Evolutionary conservation across 164 flowering plant species (phyloP), one percentile per base, ranked within the genome.

Genomic region (Akebia trifoliata): DNA sequence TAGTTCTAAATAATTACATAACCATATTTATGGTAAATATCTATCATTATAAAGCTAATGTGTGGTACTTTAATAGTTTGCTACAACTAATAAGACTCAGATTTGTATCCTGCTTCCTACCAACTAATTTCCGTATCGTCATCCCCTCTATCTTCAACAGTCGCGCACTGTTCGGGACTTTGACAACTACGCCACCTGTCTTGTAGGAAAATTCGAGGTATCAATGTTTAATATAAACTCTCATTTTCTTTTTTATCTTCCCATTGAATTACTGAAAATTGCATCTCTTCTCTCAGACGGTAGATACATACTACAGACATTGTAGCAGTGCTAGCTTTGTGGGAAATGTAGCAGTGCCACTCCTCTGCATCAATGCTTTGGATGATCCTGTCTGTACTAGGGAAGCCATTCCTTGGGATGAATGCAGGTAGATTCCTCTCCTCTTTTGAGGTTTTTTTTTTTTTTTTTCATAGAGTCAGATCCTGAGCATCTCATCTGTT

Each of bases 321-420:
- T 75, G 78, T 65, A 87, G 93, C 76, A 87, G 97, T 74, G 53
- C 89, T 40, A 56, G 74, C 56, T 94, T 60, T 73, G 83, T 90
- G 21, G 71, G 74, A 38, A 72, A 72, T 65, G 89, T 93, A 44
- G 54, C 95, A 2, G 83, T 93, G 18, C 99, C 99, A 37, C 81
- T 93, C 17, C 95, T 93, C 34, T 90, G 97, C 69, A 75, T 93
- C 62, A 89, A 89, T 78, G 80, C 96, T 53, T 66, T 93, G 74
- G 99, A 93, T 72, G 99, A 93, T 80, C 99, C 99, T 48, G 74
- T 93, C 44, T 93, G 99, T 66, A 84, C 95, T 3, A 75, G 48
- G 54, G 99, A 93, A 82, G 97, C 99, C 68, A 90, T 93, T 71
- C 96, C 99, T 18, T 90, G 93, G 92, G 97, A 93, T 72, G 99